Base-by-base conservation (phyloP, 225 moss, liverwort and hornwort genomes). In the Marchantia paleacea region DNA sequence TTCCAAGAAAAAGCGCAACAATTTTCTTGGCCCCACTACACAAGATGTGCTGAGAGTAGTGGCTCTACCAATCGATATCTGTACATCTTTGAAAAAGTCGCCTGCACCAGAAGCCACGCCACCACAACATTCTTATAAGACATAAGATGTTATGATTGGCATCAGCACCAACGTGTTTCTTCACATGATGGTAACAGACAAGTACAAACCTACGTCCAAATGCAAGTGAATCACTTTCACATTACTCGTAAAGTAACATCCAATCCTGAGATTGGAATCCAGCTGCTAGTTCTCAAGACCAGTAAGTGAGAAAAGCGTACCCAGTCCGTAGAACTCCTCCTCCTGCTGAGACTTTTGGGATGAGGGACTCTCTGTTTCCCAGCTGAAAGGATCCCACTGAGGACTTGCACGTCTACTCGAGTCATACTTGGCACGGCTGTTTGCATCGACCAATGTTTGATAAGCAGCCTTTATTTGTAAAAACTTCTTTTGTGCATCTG, bases 51-150 rank as follows among this genome's bases (percentile, higher is more conserved):
- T 81, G 83, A 78, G 84, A 81, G 77, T 87, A 72, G 88, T 89
- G 90, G 83, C 88, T 91, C 91, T 95, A 95, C 95, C 99, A 90
- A 99, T 82, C 71, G 92, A 99, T 81, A 90, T 90, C 83, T 94
- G 85, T 82, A 99, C 81, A 85, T 95, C 95, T 87, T 83, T 91
- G 90, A 92, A 95, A 85, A 99, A 92, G 83, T 99, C 90, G 81
- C 95, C 99, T 99, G 97, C 97, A 94, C 76, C 92, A 86, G 82
- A 76, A 77, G 52, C 76, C 72, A 81, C 61, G 75, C 80, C 74
- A 81, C 69, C 73, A 79, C 57, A 80, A 70, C 64, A 78, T 74
- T 77, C 53, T 76, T 84, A 84, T 71, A 77, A 82, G 85, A 80
- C 57, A 52, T 76, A 39, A 60, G 58, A 60, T 61, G 75, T 60